Conservation (phyloP, 73 alveolate genomes). For the Paramecium tetraurelia region DNA sequence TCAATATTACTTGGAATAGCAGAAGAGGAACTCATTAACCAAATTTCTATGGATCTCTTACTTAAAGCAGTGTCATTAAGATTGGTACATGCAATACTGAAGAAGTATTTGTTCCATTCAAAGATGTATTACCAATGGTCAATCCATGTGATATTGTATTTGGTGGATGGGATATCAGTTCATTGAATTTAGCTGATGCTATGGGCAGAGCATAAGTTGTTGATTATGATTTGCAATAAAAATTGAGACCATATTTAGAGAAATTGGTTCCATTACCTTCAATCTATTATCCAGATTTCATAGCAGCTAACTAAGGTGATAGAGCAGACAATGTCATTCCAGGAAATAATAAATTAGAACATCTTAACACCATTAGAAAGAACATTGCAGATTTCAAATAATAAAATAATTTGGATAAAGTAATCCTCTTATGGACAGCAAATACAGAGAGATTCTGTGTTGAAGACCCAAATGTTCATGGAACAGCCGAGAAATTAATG, state of each 20-base stretch:
- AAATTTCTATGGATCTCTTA: conserved; percentile 90
- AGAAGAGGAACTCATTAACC: conserved; percentile 86
- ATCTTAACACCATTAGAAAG: conserved; percentile 74
- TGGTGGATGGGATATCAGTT: conserved; percentile 94
- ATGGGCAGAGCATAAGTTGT: conserved; percentile 89
- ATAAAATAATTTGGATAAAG: conserved; percentile 77
- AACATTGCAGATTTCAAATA: conserved; percentile 81
- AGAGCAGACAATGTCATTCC: conserved; percentile 90
- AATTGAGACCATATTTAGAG: conserved; percentile 62
- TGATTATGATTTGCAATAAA: conserved; percentile 56
- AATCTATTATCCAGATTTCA: conserved; percentile 83
- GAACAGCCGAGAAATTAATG: conserved; percentile 77
- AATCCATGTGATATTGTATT: conserved; percentile 86
- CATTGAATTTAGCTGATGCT: conserved; percentile 85
- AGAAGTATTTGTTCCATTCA: conserved; percentile 87
- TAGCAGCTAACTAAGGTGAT: conserved; percentile 94
- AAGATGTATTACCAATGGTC: conserved; percentile 88
- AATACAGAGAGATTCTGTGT: conserved; percentile 87
- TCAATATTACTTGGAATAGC: conserved; percentile 84
- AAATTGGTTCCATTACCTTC: conserved; percentile 82
- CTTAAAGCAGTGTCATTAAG: conserved; percentile 85
- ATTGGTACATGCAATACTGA: conserved; percentile 69
- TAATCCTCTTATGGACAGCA: conserved; percentile 89
- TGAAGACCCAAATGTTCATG: conserved; percentile 72
- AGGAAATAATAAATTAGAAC: conserved; percentile 85